These are phyloP conservation scores for Suhomyces yuchorum DNA, from an alignment of 1,139 yeast genomes.

Conservation along the genomic window DNA sequence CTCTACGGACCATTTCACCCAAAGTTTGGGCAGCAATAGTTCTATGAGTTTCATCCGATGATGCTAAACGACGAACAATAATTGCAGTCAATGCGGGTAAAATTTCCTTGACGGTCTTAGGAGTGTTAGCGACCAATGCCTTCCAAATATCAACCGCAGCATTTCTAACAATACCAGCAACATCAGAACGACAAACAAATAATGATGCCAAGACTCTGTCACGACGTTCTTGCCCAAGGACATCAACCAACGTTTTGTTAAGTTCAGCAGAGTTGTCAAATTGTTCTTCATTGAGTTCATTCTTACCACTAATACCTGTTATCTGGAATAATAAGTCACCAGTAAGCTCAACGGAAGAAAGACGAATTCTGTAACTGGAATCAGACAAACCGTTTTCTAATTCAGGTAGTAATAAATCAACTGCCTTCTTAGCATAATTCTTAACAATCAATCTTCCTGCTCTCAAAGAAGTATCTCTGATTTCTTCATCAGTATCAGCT, in stretches of 20 bases:
- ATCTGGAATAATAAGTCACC: conserved; percentile 95
- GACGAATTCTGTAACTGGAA: conserved; percentile 80
- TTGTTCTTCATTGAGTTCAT: conserved; percentile 67
- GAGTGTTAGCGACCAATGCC: conserved; percentile 93
- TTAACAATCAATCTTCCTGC: conserved; percentile 92
- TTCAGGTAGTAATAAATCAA: conserved; percentile 91
- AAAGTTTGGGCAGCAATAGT: conserved; percentile 90
- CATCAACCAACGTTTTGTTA: conserved; percentile 67
- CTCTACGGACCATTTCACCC: conserved; percentile 94
- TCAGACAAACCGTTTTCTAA: conserved; percentile 88
- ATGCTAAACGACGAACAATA: conserved; percentile 81
- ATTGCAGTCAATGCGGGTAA: conserved; percentile 80
- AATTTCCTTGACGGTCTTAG: conserved; percentile 92
- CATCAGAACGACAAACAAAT: conserved; percentile 92
- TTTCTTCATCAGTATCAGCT: conserved; percentile 85
- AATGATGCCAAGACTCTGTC: conserved; percentile 81
- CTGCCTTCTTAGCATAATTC: conserved; percentile 90
- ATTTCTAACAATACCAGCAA: conserved; percentile 81
- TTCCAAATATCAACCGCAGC: conserved; percentile 98
- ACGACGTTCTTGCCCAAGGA: conserved; percentile 85
- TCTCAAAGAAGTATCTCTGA: conserved; percentile 86
- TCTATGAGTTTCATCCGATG: conserved; percentile 75
- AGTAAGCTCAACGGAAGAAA: conserved; percentile 93
- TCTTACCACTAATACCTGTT: conserved; percentile 80
- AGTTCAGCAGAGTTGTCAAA: conserved; percentile 60